Percentiles rank a stretch among this genome's conserved stretches.
Evolutionary conservation across 805 yeast genomes (phyloP).

Genomic region (Vanderwaltozyma tropicalis): DNA sequence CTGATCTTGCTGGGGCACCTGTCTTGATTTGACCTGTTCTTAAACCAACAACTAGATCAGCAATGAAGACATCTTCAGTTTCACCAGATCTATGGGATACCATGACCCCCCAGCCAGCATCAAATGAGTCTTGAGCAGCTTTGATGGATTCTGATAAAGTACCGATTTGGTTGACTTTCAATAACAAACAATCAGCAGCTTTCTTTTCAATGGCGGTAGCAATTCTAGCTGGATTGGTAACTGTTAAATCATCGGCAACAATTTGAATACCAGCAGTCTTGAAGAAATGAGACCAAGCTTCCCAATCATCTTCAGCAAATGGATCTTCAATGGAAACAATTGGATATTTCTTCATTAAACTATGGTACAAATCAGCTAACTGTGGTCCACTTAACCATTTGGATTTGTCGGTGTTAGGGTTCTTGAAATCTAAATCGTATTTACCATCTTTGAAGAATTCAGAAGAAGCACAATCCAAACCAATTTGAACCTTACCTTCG

Average conservation of each 20-base stretch:
- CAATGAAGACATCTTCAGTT: conserved; percentile 97
- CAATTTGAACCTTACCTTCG: conserved; percentile 85
- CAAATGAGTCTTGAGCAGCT: conserved; percentile 92
- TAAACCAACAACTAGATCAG: conserved; percentile 95
- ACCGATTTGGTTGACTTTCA: conserved; percentile 99
- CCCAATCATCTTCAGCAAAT: conserved; percentile 99
- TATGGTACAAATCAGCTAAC: conserved; percentile 75
- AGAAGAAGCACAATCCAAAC: conserved; percentile 93
- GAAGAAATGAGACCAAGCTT: conserved; percentile 88
- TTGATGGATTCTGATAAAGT: conserved; percentile 89
- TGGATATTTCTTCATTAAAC: conserved; percentile 83
- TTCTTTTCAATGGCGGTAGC: conserved; percentile 93
- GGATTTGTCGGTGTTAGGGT: conserved; percentile 81
- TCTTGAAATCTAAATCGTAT: conserved; percentile 98
- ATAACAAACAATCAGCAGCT: conserved; percentile 86
- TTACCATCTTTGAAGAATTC: conserved; percentile 95
- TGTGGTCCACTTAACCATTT: conserved; percentile 86
- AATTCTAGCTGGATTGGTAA: conserved; percentile 93
- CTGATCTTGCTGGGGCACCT: conserved; percentile 99
- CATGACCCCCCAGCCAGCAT: conserved; percentile 99
- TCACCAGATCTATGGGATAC: conserved; percentile 99
- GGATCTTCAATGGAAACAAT: conserved; percentile 98
- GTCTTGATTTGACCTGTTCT: conserved; percentile 98
- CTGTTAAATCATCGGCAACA: conserved; percentile 97
- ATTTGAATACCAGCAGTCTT: conserved; percentile 69